Conservation (phyloP, 129 eudicot species). For the Ambrosia artemisiifolia region DNA sequence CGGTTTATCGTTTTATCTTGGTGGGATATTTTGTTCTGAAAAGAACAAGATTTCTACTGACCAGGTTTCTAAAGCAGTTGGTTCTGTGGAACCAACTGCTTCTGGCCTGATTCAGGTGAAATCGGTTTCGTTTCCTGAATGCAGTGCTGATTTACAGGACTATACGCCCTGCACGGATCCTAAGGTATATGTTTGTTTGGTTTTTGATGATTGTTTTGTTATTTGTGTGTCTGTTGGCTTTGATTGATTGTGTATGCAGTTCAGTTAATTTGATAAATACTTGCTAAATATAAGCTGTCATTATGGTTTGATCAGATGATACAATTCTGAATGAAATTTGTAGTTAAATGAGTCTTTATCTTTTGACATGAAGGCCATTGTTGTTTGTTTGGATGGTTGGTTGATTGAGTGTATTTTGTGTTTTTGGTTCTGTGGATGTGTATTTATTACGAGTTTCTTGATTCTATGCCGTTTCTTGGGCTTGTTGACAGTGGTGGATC, state of each 20-base stretch:
- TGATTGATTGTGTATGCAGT: conserved; percentile 7
- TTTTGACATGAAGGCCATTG: background rate
- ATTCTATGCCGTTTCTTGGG: background rate
- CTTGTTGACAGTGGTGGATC: conserved; percentile 1
- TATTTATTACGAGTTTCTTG: background rate
- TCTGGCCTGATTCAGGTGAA: conserved; percentile 48
- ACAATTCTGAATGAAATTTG: background rate
- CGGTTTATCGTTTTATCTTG: conserved; percentile 86
- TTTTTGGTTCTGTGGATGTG: background rate
- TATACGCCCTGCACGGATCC: conserved; percentile 99
- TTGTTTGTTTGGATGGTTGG: background rate
- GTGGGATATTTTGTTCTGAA: conserved; percentile 78
- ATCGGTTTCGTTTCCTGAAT: conserved; percentile 64
- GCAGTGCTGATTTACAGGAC: conserved; percentile 69
- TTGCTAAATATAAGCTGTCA: too few relatives aligned
- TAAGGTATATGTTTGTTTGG: conserved; percentile 35
- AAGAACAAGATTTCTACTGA: conserved; percentile 39
- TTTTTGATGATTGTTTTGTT: conserved; percentile 1
- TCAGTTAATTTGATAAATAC: too few relatives aligned
- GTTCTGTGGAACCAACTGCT: conserved; percentile 30
- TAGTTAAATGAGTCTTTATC: background rate
- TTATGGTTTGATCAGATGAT: background rate
- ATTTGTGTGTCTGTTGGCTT: background rate
- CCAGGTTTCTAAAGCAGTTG: conserved; percentile 38
- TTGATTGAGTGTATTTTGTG: background rate